phyloP scores from a whole-genome alignment of 179 eudicot species.

The Spergularia azorica region DNA sequence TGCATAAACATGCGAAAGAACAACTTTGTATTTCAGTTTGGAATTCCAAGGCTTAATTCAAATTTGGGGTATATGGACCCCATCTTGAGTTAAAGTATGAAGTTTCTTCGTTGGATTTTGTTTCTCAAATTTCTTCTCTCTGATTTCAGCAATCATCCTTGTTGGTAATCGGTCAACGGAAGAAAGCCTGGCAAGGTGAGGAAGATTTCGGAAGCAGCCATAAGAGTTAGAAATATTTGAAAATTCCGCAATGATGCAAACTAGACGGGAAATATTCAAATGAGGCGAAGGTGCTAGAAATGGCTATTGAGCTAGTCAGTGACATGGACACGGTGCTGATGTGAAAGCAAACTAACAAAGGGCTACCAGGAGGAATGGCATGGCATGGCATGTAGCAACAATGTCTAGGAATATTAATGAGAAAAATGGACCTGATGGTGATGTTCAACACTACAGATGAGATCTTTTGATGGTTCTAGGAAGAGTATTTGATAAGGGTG shows the following conservation, averaged over 20 bases:
- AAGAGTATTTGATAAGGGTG: neutral
- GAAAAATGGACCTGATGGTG: neutral
- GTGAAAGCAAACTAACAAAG: slow-evolving; percentile 5
- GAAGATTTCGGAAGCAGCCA: slow-evolving; percentile 15
- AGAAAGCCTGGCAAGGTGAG: slow-evolving; percentile 37
- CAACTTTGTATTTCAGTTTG: too few relatives aligned
- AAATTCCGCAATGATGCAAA: neutral
- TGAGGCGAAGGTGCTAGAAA: neutral
- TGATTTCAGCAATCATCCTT: slow-evolving; percentile 58
- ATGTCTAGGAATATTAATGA: neutral
- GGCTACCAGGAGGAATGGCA: slow-evolving; percentile 3
- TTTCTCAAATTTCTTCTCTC: neutral
- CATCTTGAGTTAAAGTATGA: neutral
- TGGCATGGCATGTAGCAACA: too few relatives aligned
- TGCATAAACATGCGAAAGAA: neutral
- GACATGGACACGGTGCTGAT: neutral
- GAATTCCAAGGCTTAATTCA: neutral
- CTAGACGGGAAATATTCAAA: neutral
- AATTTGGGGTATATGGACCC: neutral
- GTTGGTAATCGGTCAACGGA: slow-evolving; percentile 55
- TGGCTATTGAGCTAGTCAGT: neutral
- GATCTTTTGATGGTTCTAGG: neutral
- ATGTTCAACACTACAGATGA: neutral
- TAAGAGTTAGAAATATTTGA: neutral
- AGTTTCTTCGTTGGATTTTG: neutral